Evolutionary conservation across 2,329 filamentous ascomycete genomes (phyloP), one percentile per base, ranked within the genome.

Genomic region (Myriosclerotinia curreyana): DNA sequence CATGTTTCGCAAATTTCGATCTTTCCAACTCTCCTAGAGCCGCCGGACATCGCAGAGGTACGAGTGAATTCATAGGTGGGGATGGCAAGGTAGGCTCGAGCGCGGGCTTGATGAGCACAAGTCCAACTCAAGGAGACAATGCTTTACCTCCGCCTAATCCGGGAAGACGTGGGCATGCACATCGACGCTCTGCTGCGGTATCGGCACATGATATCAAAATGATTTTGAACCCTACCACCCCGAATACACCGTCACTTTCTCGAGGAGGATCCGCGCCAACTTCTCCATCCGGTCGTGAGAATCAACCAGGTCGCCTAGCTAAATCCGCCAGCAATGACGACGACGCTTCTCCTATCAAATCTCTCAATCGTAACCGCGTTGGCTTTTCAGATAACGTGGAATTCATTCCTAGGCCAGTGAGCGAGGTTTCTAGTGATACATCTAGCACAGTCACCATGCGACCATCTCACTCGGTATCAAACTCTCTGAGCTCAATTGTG

Each of bases 21-120:
- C 9, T 49, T 5, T 65, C 58, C 48, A 62, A 64, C 25, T 75
- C 79, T 8, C 81, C 86, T 22, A 79, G 85, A 66, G 79, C 83
- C 31, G 77, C 78, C 40, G 86, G 87, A 28, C 90, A 92, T 73
- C 83, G 88, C 71, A 85, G 93, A 71, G 90, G 90, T 62, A 89
- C 87, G 36, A 96, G 92, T 74, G 92, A 96, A 74, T 92, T 96
- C 72, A 90, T 96, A 54, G 91, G 91, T 46, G 90, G 89, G 9
- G 89, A 88, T 70, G 78, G 77, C 22, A 77, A 79, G 71, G 68
- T 76, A 71, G 79, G 64, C n/a, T 62, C 55, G 38, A 61, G 20
- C 36, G 64, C 62, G 14, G 85, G 70, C 76, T 81, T 76, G 78
- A 81, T 90, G 77, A 90, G 85, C 75, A 84, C 85, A 15, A 92